Evolutionary conservation across 2,329 filamentous ascomycete species (phyloP).

Genomic region (Aspergillus novoparasiticus): DNA sequence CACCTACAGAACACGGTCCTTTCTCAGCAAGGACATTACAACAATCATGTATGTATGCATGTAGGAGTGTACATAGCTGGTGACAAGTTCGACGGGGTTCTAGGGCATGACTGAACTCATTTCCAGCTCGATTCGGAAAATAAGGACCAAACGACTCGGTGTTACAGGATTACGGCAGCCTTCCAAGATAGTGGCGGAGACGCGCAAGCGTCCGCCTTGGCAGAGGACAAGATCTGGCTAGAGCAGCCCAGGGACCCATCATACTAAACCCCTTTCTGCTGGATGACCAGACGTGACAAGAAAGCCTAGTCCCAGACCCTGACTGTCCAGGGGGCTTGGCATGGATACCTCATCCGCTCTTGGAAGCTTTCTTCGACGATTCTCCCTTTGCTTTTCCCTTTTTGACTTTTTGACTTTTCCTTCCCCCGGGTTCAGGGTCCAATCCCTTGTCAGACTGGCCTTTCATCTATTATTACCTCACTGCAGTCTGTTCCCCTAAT

Average conservation of each 20-base stretch:
- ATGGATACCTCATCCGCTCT: conserved; percentile 13
- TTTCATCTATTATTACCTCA: background rate
- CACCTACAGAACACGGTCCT: background rate
- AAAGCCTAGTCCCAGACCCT: conserved; percentile 20
- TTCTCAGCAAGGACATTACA: background rate
- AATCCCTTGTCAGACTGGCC: background rate
- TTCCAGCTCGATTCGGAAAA: conserved; percentile 9
- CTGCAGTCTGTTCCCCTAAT: background rate
- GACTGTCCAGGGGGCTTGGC: conserved; percentile 26
- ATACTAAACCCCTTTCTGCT: conserved; percentile 25
- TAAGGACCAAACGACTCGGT: conserved; percentile 14
- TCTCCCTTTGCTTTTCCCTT: background rate
- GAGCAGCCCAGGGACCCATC: conserved; percentile 25
- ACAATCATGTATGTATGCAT: background rate
- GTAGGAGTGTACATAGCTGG: background rate
- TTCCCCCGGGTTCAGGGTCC: conserved; percentile 4
- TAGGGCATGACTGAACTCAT: background rate
- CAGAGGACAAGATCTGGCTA: conserved; percentile 34
- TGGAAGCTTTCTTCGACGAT: conserved; percentile 6
- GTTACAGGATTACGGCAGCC: conserved; percentile 23
- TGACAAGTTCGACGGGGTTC: background rate
- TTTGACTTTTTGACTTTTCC: background rate
- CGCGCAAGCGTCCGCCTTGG: conserved; percentile 45
- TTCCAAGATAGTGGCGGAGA: conserved; percentile 33
- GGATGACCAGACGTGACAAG: conserved; percentile 11